These are phyloP conservation scores for Saprolegnia parasitica DNA, from an alignment of 352 stramenopile genomes.

Conservation along the genomic window DNA sequence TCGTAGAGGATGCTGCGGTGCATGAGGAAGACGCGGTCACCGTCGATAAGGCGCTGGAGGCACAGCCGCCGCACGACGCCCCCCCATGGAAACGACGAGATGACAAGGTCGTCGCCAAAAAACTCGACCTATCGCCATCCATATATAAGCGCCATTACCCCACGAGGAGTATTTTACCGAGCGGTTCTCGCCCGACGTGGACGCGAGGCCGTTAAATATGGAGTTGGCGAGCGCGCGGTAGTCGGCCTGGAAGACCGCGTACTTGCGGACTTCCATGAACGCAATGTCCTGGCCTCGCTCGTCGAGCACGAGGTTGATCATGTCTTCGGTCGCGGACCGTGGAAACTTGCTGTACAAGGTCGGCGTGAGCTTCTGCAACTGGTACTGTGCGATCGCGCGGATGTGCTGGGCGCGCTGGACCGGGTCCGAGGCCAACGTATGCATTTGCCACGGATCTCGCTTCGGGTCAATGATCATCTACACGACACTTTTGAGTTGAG, in stretches of 20 bases:
- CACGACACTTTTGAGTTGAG: neutral
- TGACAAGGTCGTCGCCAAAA: constrained; percentile 17
- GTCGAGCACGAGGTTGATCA: constrained; percentile 22
- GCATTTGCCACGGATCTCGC: constrained; percentile 15
- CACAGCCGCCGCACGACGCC: constrained; percentile 1
- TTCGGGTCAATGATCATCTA: constrained; percentile 26
- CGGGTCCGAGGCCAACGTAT: constrained; percentile 17
- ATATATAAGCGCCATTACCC: neutral
- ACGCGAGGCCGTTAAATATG: constrained; percentile 7
- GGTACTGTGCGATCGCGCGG: constrained; percentile 4
- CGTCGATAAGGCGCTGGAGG: neutral
- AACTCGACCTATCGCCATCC: neutral
- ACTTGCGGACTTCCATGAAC: constrained; percentile 26
- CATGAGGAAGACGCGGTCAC: constrained; percentile 6
- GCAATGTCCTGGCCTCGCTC: constrained; percentile 21
- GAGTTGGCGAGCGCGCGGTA: neutral
- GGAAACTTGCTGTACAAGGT: constrained; percentile 18
- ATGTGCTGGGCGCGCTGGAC: neutral
- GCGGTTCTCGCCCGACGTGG: neutral
- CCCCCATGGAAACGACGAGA: neutral
- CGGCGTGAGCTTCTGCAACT: constrained; percentile 12
- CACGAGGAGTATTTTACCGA: neutral
- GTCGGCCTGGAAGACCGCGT: neutral
- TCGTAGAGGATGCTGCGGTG: constrained; percentile 22
- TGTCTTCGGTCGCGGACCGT: constrained; percentile 2